Evolutionary conservation across 2,329 filamentous ascomycete genomes (phyloP).

Genomic region (Biscogniauxia mediterranea): DNA sequence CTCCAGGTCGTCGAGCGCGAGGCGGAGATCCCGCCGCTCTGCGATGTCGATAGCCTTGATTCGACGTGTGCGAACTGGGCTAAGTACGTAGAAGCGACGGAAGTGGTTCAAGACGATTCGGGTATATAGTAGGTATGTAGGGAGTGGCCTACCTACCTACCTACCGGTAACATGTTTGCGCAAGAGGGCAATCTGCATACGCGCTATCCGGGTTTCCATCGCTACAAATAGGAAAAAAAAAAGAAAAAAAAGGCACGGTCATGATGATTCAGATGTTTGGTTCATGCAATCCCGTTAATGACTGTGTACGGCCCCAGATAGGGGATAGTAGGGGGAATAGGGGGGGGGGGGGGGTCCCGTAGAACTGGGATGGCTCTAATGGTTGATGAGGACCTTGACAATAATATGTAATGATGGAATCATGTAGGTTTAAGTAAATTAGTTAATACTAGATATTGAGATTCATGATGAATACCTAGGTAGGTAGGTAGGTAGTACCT

Average conservation of each 20-base stretch:
- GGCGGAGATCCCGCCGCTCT: constrained; percentile 24
- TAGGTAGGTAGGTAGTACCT: too few relatives aligned
- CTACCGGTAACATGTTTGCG: background rate
- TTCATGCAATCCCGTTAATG: background rate
- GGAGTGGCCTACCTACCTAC: too few relatives aligned
- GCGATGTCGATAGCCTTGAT: background rate
- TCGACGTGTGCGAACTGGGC: constrained; percentile 17
- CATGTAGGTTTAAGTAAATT: too few relatives aligned
- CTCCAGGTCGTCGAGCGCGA: constrained; percentile 47
- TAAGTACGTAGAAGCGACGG: constrained; percentile 19
- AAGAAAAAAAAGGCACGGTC: background rate
- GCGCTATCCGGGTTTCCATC: background rate
- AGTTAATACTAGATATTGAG: too few relatives aligned
- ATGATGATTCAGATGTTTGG: background rate
- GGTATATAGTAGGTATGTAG: constrained; percentile 32
- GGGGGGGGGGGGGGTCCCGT: too few relatives aligned
- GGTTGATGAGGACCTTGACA: too few relatives aligned
- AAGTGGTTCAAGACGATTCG: constrained; percentile 28
- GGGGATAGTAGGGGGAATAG: too few relatives aligned
- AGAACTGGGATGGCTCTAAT: too few relatives aligned
- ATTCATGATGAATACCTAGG: too few relatives aligned
- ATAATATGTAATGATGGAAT: too few relatives aligned
- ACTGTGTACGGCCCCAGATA: background rate
- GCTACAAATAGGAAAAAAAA: background rate
- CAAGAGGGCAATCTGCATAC: background rate